Base-by-base conservation (phyloP, 305 asterid species). In the Fraxinus xanthoxyloides region DNA sequence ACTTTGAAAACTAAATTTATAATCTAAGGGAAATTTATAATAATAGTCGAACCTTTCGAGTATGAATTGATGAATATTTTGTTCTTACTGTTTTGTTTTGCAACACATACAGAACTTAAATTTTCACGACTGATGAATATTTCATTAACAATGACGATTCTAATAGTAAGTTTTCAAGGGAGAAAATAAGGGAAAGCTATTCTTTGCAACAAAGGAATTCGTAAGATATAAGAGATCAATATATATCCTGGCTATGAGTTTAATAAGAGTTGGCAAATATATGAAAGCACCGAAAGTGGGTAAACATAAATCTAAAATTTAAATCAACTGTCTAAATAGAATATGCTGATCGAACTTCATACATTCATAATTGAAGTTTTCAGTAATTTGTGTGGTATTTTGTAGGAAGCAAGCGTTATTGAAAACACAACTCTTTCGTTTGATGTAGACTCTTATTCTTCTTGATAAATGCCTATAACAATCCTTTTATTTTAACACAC, bases 201-300 rank as follows among this genome's bases (percentile, higher is more conserved):
- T 36, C 51, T 24, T 46, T 46, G 67, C n/a, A 23, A 15, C 35
- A 59, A n/a, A 36, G 15, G 38, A 56, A 17, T 17, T 56, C 23
- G 10, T 6, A 13, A 28, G 19, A 43, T 61, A 67, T 6, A 13
- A 28, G 19, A 43, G 72, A 67, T 76, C 15, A 72, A 46, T 77
- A 8, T 5, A 26, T 10, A 28, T 67, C 59, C 46, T 6, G 26
- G 75, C 35, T 65, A 82, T 26, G 79, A 70, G 78, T 48, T 48
- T 36, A 17, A 36, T 72, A 73, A 78, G 79, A 43, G 77, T 23
- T 26, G 40, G 46, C 73, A 67, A 81, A 75, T n/a, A 36, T 28
- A 43, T 40, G 81, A 43, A 81, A 81, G 80, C 69, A 59, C 23
- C 63, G 4, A 74, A 61, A 61, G 48, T 72, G 70, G 28, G 54